Percentiles rank a stretch among this genome's conserved stretches.
phyloP scores from a whole-genome alignment of 805 yeast genomes.

The Henningerozyma blattae region DNA sequence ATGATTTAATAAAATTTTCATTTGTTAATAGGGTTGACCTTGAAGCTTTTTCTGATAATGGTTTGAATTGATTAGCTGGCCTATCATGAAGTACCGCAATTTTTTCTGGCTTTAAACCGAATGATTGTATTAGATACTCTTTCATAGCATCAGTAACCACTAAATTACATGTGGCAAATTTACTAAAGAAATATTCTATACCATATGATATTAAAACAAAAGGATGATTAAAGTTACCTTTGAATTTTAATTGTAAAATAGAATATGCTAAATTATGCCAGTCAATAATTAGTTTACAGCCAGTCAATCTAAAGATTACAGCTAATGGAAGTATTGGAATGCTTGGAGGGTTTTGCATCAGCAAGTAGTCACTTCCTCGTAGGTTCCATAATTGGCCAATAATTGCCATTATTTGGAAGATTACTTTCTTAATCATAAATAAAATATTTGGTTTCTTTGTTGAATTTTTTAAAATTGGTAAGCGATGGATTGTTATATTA shows the following conservation, averaged over 20 bases:
- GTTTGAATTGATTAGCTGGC: conserved; percentile 60
- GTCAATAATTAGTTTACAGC: conserved; percentile 64
- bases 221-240: conserved; percentile 38
- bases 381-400: conserved; percentile 36
- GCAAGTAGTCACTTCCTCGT: conserved; percentile 51
- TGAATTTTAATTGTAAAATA: conserved; percentile 56
- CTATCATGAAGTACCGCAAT: conserved; percentile 72
- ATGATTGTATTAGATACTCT: conserved; percentile 40
- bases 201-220: conserved; percentile 45
- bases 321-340: conserved; percentile 67
- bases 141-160: conserved; percentile 76
- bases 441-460: conserved; percentile 1
- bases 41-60: conserved; percentile 26
- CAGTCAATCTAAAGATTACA: conserved; percentile 41
- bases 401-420: conserved; percentile 40
- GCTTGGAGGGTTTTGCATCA: conserved; percentile 89
- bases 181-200: conserved; percentile 56
- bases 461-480: conserved; percentile 6
- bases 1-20: conserved; percentile 25
- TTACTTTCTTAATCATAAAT: conserved; percentile 37
- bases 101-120: conserved; percentile 36
- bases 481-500: conserved; percentile 38
- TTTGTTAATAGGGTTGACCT: conserved; percentile 7
- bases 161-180: conserved; percentile 56
- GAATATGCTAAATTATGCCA: conserved; percentile 95